Evolutionary conservation across 306 rosid species (phyloP), one percentile per base, ranked within the genome.

Genomic region (Biancaea sappan): DNA sequence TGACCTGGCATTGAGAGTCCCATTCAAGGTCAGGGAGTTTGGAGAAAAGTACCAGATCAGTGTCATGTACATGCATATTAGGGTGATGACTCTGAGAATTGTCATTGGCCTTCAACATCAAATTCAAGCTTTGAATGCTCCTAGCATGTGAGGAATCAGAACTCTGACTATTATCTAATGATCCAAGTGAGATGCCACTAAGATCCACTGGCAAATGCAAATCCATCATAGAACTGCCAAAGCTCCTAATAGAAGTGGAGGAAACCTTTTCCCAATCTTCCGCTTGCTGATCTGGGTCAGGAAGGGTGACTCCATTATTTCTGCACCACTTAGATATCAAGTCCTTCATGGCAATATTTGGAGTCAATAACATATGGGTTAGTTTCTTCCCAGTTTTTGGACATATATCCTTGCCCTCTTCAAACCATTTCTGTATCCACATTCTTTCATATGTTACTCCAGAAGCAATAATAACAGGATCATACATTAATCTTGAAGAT

Each of bases 391-490:
- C 50, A 24, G 91, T 88, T 79, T 84, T 83, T 10, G 92, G 98
- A 79, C 98, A 91, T 16, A 71, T 74, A 61, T 82, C 78, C 74
- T 88, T 74, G 56, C 97, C 96, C 90, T 93, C 96, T 19, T 77
- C 84, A 80, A 94, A 85, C 97, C 96, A 94, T 80, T 89, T 94
- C 34, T 88, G 91, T 75, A 91, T 89, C 94, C 91, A 91, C 85
- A 82, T 82, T 79, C 87, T 88, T 82, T 94, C 97, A 72, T 72
- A 91, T 64, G 98, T 88, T 73, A 46, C 80, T 67, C 96, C 97
- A 29, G 97, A 94, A 31, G 85, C 94, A 77, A 93, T 77, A 37
- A 88, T 86, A 62, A 93, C 98, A 59, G 98, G 98, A 73, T 93
- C 96, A 46, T 82, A 85, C 92, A 93, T 93, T 85, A 93, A 59